These are phyloP conservation scores for Dovyalis caffra DNA, from an alignment of 345 rosid species.

Conservation along the genomic window DNA sequence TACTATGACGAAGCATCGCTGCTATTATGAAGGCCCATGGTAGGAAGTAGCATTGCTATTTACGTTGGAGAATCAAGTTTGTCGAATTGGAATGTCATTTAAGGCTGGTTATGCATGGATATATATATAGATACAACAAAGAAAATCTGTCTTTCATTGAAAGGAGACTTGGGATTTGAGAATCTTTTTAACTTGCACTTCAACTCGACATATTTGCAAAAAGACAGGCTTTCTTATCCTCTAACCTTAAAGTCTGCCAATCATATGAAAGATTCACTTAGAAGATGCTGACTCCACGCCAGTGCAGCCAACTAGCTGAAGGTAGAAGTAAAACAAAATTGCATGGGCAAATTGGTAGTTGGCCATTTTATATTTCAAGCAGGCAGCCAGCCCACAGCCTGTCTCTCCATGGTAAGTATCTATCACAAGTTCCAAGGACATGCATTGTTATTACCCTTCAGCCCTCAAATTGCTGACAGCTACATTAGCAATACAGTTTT, in stretches of 20 bases:
- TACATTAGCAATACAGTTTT: neutral
- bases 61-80: too few relatives aligned
- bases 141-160: neutral
- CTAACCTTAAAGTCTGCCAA: neutral
- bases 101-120: neutral
- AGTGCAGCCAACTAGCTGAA: neutral
- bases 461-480: neutral
- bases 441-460: constrained; percentile 8
- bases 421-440: constrained; percentile 6
- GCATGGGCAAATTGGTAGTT: neutral
- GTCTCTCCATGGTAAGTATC: constrained; percentile 1
- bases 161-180: neutral
- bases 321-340: too few relatives aligned
- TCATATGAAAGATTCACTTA: neutral
- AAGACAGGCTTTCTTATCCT: neutral
- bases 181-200: too few relatives aligned
- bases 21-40: too few relatives aligned
- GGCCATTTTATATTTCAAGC: neutral
- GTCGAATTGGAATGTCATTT: neutral
- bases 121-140: neutral
- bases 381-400: constrained; percentile 5
- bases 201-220: too few relatives aligned
- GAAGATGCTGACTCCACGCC: neutral
- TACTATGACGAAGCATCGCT: too few relatives aligned
- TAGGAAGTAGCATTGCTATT: too few relatives aligned